Conservation (phyloP, 768 basidiomycete species). For the Mycena belliarum region DNA sequence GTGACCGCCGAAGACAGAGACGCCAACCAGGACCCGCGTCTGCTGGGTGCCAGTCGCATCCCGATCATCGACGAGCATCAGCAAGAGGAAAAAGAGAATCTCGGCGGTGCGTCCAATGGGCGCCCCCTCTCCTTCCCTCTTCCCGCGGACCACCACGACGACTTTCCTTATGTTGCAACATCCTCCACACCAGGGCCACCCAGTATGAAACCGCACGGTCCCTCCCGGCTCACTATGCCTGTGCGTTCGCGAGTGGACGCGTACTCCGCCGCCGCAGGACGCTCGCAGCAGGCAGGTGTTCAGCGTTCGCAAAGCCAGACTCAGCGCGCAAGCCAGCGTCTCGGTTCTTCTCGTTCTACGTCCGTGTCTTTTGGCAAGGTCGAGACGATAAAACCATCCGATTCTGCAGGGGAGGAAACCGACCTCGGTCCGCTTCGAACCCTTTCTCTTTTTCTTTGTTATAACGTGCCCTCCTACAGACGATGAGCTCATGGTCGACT, state of each 20-base stretch:
- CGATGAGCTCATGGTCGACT: slow-evolving; percentile 20
- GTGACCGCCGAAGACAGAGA: slow-evolving; percentile 43
- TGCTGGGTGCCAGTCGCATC: slow-evolving; percentile 20
- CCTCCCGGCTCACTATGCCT: slow-evolving; percentile 13
- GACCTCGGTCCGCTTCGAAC: slow-evolving; percentile 36
- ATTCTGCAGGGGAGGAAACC: slow-evolving; percentile 33
- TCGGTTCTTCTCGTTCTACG: slow-evolving; percentile 23
- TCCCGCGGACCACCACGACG: slow-evolving; percentile 31
- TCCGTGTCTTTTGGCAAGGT: slow-evolving; percentile 34
- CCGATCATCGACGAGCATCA: slow-evolving; percentile 20
- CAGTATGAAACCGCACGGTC: slow-evolving; percentile 18
- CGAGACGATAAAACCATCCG: slow-evolving; percentile 25
- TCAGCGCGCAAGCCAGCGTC: slow-evolving; percentile 18
- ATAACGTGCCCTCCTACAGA: background rate
- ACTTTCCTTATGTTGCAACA: slow-evolving; percentile 29
- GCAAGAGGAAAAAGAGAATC: slow-evolving; percentile 54
- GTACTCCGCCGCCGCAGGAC: slow-evolving; percentile 13
- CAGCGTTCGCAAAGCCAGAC: slow-evolving; percentile 19
- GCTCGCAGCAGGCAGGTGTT: slow-evolving; percentile 8
- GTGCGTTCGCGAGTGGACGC: slow-evolving; percentile 17
- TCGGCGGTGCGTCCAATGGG: slow-evolving; percentile 31
- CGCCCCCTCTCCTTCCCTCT: slow-evolving; percentile 21
- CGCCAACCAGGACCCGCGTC: slow-evolving; percentile 28
- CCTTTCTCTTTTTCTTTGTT: background rate
- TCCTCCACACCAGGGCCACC: slow-evolving; percentile 18